phyloP scores from a whole-genome alignment of 129 eudicot genomes.

The Pseudognaphalium luteoalbum region DNA sequence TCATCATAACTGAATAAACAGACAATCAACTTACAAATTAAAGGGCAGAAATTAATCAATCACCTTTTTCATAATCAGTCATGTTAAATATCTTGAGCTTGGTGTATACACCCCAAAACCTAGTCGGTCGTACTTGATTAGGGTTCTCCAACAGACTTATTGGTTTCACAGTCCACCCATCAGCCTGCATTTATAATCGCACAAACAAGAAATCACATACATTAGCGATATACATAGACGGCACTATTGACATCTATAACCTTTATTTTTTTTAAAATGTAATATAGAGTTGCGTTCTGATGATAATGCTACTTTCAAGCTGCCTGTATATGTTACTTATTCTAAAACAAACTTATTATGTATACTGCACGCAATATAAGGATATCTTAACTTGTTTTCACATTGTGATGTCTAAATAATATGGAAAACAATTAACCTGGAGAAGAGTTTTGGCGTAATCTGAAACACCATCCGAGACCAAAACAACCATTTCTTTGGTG shows the following conservation, averaged over 20 bases:
- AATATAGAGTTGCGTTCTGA: too few relatives aligned
- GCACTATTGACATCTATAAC: too few relatives aligned
- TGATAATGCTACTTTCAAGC: too few relatives aligned
- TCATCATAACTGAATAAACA: neutral
- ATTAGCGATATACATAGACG: neutral
- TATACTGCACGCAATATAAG: too few relatives aligned
- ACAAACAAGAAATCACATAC: neutral
- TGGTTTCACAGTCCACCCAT: conserved; percentile 86
- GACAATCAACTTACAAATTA: neutral
- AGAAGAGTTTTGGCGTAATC: conserved; percentile 78
- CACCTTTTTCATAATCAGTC: conserved; percentile 86
- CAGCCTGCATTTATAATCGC: conserved; percentile 52
- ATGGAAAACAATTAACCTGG: conserved; percentile 36
- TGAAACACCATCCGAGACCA: conserved; percentile 97
- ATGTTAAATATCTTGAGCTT: conserved; percentile 92
- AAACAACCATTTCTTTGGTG: conserved; percentile 82
- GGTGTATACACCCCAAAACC: conserved; percentile 99
- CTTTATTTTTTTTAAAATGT: too few relatives aligned
- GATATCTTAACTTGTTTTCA: too few relatives aligned
- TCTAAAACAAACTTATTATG: too few relatives aligned
- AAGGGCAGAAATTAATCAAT: neutral
- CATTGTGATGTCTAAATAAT: too few relatives aligned
- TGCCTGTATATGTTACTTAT: too few relatives aligned
- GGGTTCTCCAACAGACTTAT: conserved; percentile 85
- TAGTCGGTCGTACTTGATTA: conserved; percentile 82